Base-by-base conservation (phyloP, 2,329 filamentous ascomycete genomes). In the Verticillium nonalfalfae region DNA sequence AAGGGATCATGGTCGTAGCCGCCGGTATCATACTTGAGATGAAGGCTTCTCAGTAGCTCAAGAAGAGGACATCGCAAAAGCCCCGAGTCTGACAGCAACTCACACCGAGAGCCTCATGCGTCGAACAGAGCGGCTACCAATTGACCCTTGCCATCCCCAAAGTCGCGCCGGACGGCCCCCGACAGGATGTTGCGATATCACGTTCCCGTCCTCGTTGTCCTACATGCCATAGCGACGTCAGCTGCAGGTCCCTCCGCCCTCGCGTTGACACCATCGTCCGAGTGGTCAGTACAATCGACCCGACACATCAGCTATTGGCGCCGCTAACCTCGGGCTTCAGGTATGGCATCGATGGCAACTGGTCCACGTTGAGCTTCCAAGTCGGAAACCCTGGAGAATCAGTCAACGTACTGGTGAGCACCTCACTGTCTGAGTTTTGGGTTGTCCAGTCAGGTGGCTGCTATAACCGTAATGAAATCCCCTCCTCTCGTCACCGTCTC, bases 381-480 rank as follows among this genome's bases (percentile, higher is more conserved):
- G 79, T 83, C 21, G 86, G 86, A 58, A 76, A 74, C 7, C 68
- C 70, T 14, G 60, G 65, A 2, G 70, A 72, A 62, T 73, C 75
- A 10, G 68, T 79, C 62, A 72, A 76, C 65, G 72, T 79, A 36
- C 69, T 79, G 13, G 79, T 88, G 59, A 91, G 87, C 68, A 92
- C 89, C 6, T 81, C 83, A 13, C 79, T 87, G 52, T 90, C 90
- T 39, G 88, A 91, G 72, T 86, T 88, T 54, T 91, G 89, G 88
- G 81, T 85, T 3, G 77, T 92, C 45, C 80, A 86, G 59, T 76
- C 81, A 1, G 78, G 80, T 62, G 87, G 85, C 61, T 89, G 86
- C 65, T 64, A 72, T 65, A 68, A 72, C 52, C 76, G 81, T 82
- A 78, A 68, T 78, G 76, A 52, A 56, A 4, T 4, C 26, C 33